Evolutionary conservation across 2,329 filamentous ascomycete species (phyloP).

Genomic region (Pseudogymnoascus sp.): DNA sequence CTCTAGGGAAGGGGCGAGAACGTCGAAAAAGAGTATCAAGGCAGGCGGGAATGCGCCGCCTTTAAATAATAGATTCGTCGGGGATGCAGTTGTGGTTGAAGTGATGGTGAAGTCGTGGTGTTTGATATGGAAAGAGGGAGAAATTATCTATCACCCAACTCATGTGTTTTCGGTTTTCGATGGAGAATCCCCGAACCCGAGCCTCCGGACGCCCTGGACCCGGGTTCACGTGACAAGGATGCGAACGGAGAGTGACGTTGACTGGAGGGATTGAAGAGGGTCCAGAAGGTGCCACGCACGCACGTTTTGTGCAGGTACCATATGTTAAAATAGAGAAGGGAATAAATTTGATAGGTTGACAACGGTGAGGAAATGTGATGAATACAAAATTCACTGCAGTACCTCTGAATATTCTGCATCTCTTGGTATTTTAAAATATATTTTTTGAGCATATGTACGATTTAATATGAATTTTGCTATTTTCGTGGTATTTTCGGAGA

Average conservation of each 20-base stretch:
- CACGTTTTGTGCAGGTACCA: background rate
- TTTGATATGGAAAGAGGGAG: background rate
- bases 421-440: background rate
- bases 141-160: background rate
- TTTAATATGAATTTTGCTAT: background rate
- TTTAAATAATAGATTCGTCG: background rate
- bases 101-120: background rate
- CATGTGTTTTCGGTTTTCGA: background rate
- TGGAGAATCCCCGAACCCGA: background rate
- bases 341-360: background rate
- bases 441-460: background rate
- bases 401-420: background rate
- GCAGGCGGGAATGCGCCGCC: background rate
- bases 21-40: background rate
- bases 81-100: background rate
- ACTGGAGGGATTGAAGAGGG: background rate
- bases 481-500: background rate
- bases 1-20: background rate
- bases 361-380: background rate
- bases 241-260: slow-evolving; percentile 1
- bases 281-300: background rate
- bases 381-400: background rate
- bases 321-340: background rate
- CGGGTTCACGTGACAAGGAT: background rate
- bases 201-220: background rate